phyloP scores from a whole-genome alignment of 1,284 basidiomycete species.

The Moniliophthora roreri region DNA sequence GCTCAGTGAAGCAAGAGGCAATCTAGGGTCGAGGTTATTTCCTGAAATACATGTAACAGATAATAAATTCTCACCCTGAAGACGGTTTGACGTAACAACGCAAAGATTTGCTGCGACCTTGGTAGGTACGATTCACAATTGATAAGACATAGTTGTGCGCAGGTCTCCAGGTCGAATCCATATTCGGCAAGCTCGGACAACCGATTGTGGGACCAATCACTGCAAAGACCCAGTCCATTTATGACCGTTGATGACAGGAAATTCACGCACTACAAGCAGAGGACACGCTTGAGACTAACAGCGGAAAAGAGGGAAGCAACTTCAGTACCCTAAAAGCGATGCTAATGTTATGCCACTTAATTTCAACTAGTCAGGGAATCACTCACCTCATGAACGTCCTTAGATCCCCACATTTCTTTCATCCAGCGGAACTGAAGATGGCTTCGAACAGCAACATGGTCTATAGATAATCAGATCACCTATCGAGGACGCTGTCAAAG shows the following conservation, averaged over 20 bases:
- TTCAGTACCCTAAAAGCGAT: conserved; percentile 11
- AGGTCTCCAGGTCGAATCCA: conserved; percentile 31
- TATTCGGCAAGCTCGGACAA: conserved; percentile 32
- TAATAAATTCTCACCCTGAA: conserved; percentile 32
- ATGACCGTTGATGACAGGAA: background rate
- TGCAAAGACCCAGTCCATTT: conserved; percentile 14
- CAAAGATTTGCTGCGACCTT: conserved; percentile 40
- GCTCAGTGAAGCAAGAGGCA: conserved; percentile 39
- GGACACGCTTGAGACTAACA: conserved; percentile 26
- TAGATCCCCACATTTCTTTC: conserved; percentile 42
- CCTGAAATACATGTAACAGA: background rate
- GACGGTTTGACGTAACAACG: conserved; percentile 39
- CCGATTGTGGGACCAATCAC: conserved; percentile 34
- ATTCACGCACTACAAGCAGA: conserved; percentile 33
- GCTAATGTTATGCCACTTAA: no score
- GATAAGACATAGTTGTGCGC: conserved; percentile 33
- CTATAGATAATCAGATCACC: conserved; percentile 22
- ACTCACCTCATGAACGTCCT: background rate
- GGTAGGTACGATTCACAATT: conserved; percentile 32
- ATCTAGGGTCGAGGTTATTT: conserved; percentile 25
- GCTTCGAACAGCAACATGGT: conserved; percentile 28
- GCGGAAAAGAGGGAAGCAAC: conserved; percentile 33
- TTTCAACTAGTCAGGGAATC: background rate
- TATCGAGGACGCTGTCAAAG: background rate
- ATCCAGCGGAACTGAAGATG: conserved; percentile 49